A percentile compares a stretch with the other conserved stretches of the same genome.
These are phyloP conservation scores for Ascosphaera apis DNA, from an alignment of 2,329 filamentous ascomycete species.

Conservation along the genomic window DNA sequence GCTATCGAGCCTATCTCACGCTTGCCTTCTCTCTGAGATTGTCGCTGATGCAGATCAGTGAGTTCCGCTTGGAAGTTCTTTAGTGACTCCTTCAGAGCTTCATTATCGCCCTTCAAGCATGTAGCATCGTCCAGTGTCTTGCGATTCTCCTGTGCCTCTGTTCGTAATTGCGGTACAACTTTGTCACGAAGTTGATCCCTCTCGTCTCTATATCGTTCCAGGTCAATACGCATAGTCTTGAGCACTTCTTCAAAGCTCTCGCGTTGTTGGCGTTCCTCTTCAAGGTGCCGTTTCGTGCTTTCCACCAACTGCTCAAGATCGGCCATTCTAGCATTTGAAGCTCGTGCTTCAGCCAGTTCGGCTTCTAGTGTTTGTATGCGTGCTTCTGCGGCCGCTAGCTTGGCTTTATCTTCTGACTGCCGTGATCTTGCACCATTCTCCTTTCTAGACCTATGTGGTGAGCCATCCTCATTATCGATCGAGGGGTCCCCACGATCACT, in stretches of 20 bases:
- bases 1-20: neutral
- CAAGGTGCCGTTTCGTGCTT: slow-evolving; percentile 56
- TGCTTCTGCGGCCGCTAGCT: slow-evolving; percentile 38
- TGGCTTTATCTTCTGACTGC: slow-evolving; percentile 68
- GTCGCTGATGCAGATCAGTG: too few relatives aligned
- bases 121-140: slow-evolving; percentile 33
- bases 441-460: too few relatives aligned
- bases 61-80: too few relatives aligned
- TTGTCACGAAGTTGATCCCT: slow-evolving; percentile 66
- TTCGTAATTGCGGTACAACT: slow-evolving; percentile 54
- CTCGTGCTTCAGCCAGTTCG: slow-evolving; percentile 26
- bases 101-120: too few relatives aligned
- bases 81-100: too few relatives aligned
- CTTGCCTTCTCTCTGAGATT: neutral
- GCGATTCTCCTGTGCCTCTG: slow-evolving; percentile 68
- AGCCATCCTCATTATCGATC: too few relatives aligned
- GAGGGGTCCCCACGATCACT: slow-evolving; percentile 31
- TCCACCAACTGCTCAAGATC: slow-evolving; percentile 65
- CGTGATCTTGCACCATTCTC: slow-evolving; percentile 64
- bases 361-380: slow-evolving; percentile 68
- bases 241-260: slow-evolving; percentile 87
- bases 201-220: slow-evolving; percentile 65
- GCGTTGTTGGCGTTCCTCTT: slow-evolving; percentile 69
- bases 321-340: slow-evolving; percentile 34
- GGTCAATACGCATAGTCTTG: slow-evolving; percentile 57